Conservation (phyloP, 495 filamentous ascomycete genomes). For the Aspergillus egyptiacus region DNA sequence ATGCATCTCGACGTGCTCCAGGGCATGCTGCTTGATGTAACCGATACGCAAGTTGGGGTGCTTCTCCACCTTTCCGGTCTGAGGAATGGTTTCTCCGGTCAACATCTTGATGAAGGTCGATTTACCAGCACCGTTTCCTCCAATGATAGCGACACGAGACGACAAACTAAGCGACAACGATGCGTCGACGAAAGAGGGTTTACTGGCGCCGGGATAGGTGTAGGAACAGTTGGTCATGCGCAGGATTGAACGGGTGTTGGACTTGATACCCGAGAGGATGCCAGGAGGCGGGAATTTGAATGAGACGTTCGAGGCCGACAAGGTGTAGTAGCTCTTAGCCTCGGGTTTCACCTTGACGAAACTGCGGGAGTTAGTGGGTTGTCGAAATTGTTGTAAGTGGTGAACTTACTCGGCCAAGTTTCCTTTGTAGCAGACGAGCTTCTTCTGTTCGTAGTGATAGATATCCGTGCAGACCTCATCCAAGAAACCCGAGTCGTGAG, state of each 20-base stretch:
- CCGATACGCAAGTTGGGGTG: conserved; percentile 98
- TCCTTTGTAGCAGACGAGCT: conserved; percentile 88
- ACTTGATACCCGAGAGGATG: conserved; percentile 93
- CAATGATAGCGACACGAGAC: conserved; percentile 91
- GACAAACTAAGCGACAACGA: conserved; percentile 81
- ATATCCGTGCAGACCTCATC: conserved; percentile 98
- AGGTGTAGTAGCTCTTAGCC: conserved; percentile 96
- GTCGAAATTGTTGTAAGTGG: neutral
- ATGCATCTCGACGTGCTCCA: conserved; percentile 99
- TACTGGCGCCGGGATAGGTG: conserved; percentile 79
- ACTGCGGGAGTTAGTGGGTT: conserved; percentile 19
- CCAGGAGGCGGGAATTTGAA: conserved; percentile 98
- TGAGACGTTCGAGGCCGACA: conserved; percentile 80
- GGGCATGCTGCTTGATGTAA: conserved; percentile 98
- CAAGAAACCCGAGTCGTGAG: conserved; percentile 95
- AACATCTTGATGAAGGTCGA: conserved; percentile 96
- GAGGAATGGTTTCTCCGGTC: conserved; percentile 91
- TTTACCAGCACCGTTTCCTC: conserved; percentile 96
- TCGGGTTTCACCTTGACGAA: conserved; percentile 94
- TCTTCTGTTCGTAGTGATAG: conserved; percentile 98
- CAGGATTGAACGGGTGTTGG: conserved; percentile 83
- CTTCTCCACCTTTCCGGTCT: conserved; percentile 87
- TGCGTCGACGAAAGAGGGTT: conserved; percentile 84
- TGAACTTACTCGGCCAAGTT: conserved; percentile 66
- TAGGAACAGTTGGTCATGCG: conserved; percentile 89